phyloP scores from a whole-genome alignment of 768 basidiomycete genomes.

The Zangia roseola region DNA sequence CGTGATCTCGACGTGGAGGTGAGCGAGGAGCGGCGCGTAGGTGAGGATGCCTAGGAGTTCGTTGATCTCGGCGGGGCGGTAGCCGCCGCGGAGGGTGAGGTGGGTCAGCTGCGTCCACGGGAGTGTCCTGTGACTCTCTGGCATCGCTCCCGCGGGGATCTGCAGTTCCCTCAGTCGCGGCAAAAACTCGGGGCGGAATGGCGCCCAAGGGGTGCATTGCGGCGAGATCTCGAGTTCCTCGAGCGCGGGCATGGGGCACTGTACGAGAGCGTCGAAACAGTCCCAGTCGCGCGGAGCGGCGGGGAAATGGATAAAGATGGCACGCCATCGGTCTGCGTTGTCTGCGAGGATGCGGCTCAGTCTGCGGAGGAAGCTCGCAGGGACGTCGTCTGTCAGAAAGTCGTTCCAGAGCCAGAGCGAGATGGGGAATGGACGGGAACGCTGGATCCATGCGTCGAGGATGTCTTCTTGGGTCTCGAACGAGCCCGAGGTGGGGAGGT shows the following conservation, averaged over 20 bases:
- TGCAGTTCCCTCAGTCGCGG: constrained; percentile 26
- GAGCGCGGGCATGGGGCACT: constrained; percentile 23
- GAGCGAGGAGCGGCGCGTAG: constrained; percentile 25
- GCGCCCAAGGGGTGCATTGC: constrained; percentile 31
- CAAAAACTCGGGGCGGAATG: constrained; percentile 27
- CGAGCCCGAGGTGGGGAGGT: constrained; percentile 24
- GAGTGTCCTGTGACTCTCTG: constrained; percentile 31
- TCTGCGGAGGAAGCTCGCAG: constrained; percentile 22
- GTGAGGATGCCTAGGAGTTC: constrained; percentile 26
- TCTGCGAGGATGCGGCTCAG: constrained; percentile 19
- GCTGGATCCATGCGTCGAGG: constrained; percentile 26
- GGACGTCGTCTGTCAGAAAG: constrained; percentile 33
- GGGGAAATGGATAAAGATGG: constrained; percentile 32
- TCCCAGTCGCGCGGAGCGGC: constrained; percentile 30
- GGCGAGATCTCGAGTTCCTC: constrained; percentile 34
- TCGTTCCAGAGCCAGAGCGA: constrained; percentile 33
- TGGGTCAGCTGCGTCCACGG: constrained; percentile 33
- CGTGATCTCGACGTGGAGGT: constrained; percentile 33
- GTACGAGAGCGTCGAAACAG: constrained; percentile 22
- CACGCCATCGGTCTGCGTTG: constrained; percentile 29
- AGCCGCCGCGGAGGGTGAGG: constrained; percentile 31
- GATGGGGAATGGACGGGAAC: constrained; percentile 25
- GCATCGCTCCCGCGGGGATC: constrained; percentile 32
- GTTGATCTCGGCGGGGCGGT: constrained; percentile 26
- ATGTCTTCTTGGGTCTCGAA: constrained; percentile 25